A percentile compares a stretch with the other conserved stretches of the same genome.
phyloP scores from a whole-genome alignment of 2,329 filamentous ascomycete genomes.

The Xylariales sp. region DNA sequence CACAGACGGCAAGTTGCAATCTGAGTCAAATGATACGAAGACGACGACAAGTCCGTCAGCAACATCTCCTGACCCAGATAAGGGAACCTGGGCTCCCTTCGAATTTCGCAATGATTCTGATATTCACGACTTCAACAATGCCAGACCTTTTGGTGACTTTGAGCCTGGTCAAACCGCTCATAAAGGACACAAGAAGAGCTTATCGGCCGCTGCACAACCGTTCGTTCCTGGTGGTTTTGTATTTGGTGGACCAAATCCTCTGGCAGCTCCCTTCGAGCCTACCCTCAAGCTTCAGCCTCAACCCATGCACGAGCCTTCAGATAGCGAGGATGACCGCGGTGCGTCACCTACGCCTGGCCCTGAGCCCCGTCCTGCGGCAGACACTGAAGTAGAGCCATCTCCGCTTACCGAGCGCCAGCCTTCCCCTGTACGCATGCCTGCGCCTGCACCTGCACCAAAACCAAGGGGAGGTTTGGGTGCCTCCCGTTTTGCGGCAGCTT shows the following conservation, averaged over 20 bases:
- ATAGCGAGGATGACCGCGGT: slow-evolving; percentile 23
- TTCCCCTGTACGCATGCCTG: slow-evolving; percentile 14
- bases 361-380: slow-evolving; percentile 15
- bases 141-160: slow-evolving; percentile 44
- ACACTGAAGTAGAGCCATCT: slow-evolving; percentile 9
- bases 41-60: slow-evolving; percentile 49
- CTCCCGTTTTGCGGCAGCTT: slow-evolving; percentile 34
- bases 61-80: slow-evolving; percentile 43
- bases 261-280: slow-evolving; percentile 21
- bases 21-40: slow-evolving; percentile 31
- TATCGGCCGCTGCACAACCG: slow-evolving; percentile 68
- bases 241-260: slow-evolving; percentile 27
- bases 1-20: slow-evolving; percentile 38
- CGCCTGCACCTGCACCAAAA: slow-evolving; percentile 6
- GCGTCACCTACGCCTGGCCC: slow-evolving; percentile 28
- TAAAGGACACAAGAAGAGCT: slow-evolving; percentile 44
- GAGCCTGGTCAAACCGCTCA: slow-evolving; percentile 37
- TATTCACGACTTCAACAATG: slow-evolving; percentile 46
- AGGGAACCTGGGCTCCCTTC: slow-evolving; percentile 54
- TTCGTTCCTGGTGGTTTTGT: slow-evolving; percentile 49
- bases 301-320: slow-evolving; percentile 15
- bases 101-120: slow-evolving; percentile 51
- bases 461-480: slow-evolving; percentile 19
- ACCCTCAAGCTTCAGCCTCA: slow-evolving; percentile 19
- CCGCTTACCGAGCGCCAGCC: slow-evolving; percentile 4